A percentile compares a stretch with the other conserved stretches of the same genome.
These are phyloP conservation scores for Xylaria sp. DNA, from an alignment of 2,329 filamentous ascomycete genomes.

Conservation along the genomic window DNA sequence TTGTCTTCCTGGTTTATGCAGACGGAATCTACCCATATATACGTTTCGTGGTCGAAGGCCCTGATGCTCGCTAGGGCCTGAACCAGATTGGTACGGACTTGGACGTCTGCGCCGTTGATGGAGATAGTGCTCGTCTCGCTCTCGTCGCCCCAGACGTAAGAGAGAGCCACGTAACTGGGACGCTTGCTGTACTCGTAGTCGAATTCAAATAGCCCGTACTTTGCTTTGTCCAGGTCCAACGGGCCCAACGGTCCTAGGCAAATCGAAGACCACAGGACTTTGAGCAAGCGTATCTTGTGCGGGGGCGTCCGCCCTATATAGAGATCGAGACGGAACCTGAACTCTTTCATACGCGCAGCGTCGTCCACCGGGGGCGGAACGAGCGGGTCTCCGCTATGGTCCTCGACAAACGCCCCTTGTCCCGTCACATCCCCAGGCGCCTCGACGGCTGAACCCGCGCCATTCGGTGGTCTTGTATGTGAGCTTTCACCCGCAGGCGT, in stretches of 20 bases:
- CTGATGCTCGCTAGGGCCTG: constrained; percentile 9
- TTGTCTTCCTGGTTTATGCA: constrained; percentile 25
- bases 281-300: constrained; percentile 8
- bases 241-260: background rate
- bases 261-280: background rate
- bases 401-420: background rate
- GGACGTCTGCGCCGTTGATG: constrained; percentile 7
- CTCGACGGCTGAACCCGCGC: too few relatives aligned
- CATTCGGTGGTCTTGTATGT: too few relatives aligned
- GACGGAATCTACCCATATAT: constrained; percentile 19
- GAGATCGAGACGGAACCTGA: background rate
- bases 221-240: background rate
- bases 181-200: background rate
- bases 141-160: constrained; percentile 22
- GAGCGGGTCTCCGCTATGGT: background rate
- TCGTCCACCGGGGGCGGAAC: background rate
- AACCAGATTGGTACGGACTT: constrained; percentile 5
- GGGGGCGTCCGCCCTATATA: background rate
- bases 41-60: background rate
- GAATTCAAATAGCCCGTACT: constrained; percentile 4
- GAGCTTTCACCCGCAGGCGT: too few relatives aligned
- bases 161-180: constrained; percentile 17
- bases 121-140: background rate
- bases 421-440: too few relatives aligned
- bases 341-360: background rate